Percentiles rank a stretch among this genome's conserved stretches.
Evolutionary conservation across 805 yeast genomes (phyloP).

Genomic region (Metschnikowia noctiluminum): DNA sequence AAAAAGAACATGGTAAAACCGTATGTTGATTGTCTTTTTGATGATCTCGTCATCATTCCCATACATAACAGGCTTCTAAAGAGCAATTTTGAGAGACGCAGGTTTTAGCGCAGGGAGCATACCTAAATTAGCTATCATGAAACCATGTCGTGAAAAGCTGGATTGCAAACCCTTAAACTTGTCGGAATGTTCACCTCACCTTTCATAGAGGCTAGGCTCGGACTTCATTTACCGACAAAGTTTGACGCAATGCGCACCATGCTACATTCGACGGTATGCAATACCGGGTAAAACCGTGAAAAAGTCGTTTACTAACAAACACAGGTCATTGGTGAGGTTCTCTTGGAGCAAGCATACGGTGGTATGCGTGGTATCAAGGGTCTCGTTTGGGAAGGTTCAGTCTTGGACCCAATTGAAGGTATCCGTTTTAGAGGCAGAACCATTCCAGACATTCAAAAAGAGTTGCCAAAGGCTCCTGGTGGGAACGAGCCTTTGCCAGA

Average conservation of each 20-base stretch:
- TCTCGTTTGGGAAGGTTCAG: slow-evolving; percentile 78
- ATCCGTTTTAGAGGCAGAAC: slow-evolving; percentile 77
- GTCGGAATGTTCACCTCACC: no score
- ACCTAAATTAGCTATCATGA: no score
- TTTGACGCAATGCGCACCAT: slow-evolving; percentile 1
- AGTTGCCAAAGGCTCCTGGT: slow-evolving; percentile 59
- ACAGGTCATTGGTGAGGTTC: slow-evolving; percentile 44
- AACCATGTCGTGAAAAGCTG: no score
- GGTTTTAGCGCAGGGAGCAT: background rate
- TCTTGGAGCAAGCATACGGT: slow-evolving; percentile 43
- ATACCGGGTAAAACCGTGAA: background rate
- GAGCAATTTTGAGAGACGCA: background rate
- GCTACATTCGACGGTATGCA: slow-evolving; percentile 1
- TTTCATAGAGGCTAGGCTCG: slow-evolving; percentile 1
- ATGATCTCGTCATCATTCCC: background rate
- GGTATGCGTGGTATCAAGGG: slow-evolving; percentile 81
- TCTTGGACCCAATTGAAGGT: slow-evolving; percentile 71
- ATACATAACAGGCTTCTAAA: background rate
- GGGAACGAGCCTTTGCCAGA: slow-evolving; percentile 68
- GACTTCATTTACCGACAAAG: slow-evolving; percentile 9
- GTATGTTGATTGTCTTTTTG: slow-evolving; percentile 36
- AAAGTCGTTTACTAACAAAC: background rate
- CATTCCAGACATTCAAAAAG: slow-evolving; percentile 65
- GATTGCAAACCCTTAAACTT: no score
- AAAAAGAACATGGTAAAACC: slow-evolving; percentile 85